Conservation (phyloP, 1,139 yeast species). For the Kazachstania sp. region DNA sequence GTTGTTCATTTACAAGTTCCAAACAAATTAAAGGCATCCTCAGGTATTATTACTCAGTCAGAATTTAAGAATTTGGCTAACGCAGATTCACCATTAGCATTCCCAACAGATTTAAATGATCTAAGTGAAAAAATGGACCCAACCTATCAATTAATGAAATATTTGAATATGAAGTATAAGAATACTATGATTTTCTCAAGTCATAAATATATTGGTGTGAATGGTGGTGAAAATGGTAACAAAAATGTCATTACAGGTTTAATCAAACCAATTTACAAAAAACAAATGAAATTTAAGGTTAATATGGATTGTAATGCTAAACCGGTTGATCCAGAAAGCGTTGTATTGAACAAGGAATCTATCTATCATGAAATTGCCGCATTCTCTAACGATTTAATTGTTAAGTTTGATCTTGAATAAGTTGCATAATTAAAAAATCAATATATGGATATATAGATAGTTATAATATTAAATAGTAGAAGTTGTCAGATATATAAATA, state of each 20-base stretch:
- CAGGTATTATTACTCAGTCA: conserved; percentile 49
- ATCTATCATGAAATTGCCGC: conserved; percentile 62
- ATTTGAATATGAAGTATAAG: conserved; percentile 45
- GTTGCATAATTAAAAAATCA: neutral
- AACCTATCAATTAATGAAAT: conserved; percentile 44
- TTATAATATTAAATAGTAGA: neutral
- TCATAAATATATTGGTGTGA: conserved; percentile 43
- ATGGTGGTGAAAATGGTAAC: conserved; percentile 37
- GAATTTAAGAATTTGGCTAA: conserved; percentile 58
- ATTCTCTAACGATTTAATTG: conserved; percentile 42
- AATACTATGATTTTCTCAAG: conserved; percentile 55
- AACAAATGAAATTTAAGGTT: conserved; percentile 60
- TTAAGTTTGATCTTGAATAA: conserved; percentile 22
- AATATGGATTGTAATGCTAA: conserved; percentile 67
- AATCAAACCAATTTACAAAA: conserved; percentile 56
- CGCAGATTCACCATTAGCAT: conserved; percentile 20
- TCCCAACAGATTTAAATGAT: conserved; percentile 29
- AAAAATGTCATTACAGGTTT: conserved; percentile 64
- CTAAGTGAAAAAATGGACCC: conserved; percentile 45
- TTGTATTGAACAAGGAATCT: conserved; percentile 67
- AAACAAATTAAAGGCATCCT: conserved; percentile 36
- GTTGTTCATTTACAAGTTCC: conserved; percentile 51
- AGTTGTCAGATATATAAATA: neutral
- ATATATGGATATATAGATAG: neutral
- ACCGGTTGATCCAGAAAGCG: conserved; percentile 49